Percentiles rank a stretch among this genome's conserved stretches.
Evolutionary conservation across 1,139 yeast genomes (phyloP).

Genomic region (Nadsonia starkeyi-henricii): DNA sequence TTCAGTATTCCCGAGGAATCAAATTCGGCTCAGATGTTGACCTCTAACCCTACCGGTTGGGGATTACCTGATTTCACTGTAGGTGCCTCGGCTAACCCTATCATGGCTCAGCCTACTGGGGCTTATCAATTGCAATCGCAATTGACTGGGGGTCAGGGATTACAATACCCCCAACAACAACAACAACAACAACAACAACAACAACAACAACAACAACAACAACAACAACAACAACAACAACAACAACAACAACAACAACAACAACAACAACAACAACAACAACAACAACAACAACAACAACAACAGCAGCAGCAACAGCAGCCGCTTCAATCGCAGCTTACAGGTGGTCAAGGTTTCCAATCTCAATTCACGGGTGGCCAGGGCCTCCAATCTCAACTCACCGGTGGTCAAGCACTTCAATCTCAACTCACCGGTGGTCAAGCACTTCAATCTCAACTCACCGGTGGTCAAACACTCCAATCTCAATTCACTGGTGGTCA

Average conservation of each 20-base stretch:
- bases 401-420: conserved; percentile 25
- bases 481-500: conserved; percentile 23
- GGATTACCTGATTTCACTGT: conserved; percentile 20
- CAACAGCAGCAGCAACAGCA: conserved; percentile 17
- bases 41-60: no score
- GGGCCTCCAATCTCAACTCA: conserved; percentile 22
- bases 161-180: conserved; percentile 18
- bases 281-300: conserved; percentile 25
- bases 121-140: conserved; percentile 16
- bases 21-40: no score
- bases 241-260: conserved; percentile 25
- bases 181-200: conserved; percentile 14
- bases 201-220: conserved; percentile 13
- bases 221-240: conserved; percentile 17
- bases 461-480: conserved; percentile 21
- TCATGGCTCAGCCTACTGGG: conserved; percentile 22
- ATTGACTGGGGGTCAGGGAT: conserved; percentile 13
- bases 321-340: conserved; percentile 17
- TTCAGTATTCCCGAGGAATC: conserved; percentile 64
- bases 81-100: not conserved
- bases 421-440: conserved; percentile 25
- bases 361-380: conserved; percentile 23
- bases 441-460: conserved; percentile 16
- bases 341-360: conserved; percentile 18
- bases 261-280: conserved; percentile 18